Evolutionary conservation across 768 basidiomycete species (phyloP).

Genomic region (Tylopilus sp.): DNA sequence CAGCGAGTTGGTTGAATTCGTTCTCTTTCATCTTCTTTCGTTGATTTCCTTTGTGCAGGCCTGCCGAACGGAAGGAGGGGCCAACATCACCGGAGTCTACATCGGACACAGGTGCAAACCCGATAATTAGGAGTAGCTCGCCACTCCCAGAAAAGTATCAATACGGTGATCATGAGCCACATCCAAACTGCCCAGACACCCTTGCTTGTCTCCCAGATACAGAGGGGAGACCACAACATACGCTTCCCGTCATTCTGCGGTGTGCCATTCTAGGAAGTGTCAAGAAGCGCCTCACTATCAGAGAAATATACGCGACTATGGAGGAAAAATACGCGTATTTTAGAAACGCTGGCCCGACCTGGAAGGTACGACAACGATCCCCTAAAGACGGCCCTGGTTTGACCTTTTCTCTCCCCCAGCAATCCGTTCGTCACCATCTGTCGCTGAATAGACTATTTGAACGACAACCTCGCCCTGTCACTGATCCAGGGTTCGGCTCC

Average conservation of each 20-base stretch:
- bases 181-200: constrained; percentile 75
- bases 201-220: constrained; percentile 78
- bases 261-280: constrained; percentile 81
- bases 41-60: constrained; percentile 31
- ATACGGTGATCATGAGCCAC: constrained; percentile 51
- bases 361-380: constrained; percentile 59
- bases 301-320: constrained; percentile 85
- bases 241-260: constrained; percentile 78
- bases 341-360: constrained; percentile 74
- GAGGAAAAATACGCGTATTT: constrained; percentile 83
- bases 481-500: constrained; percentile 83
- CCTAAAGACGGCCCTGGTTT: neutral
- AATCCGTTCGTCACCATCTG: constrained; percentile 85
- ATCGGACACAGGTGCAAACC: constrained; percentile 32
- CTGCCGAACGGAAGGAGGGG: constrained; percentile 22
- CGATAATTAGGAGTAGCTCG: constrained; percentile 21
- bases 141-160: constrained; percentile 22
- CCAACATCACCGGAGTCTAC: constrained; percentile 34
- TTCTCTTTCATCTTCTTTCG: constrained; percentile 1
- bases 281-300: constrained; percentile 72
- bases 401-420: constrained; percentile 42
- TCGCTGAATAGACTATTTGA: constrained; percentile 82
- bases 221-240: constrained; percentile 75
- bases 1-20: constrained; percentile 38
- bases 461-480: constrained; percentile 75